phyloP scores from a whole-genome alignment of 495 filamentous ascomycete genomes.

The Xylaria curta region DNA sequence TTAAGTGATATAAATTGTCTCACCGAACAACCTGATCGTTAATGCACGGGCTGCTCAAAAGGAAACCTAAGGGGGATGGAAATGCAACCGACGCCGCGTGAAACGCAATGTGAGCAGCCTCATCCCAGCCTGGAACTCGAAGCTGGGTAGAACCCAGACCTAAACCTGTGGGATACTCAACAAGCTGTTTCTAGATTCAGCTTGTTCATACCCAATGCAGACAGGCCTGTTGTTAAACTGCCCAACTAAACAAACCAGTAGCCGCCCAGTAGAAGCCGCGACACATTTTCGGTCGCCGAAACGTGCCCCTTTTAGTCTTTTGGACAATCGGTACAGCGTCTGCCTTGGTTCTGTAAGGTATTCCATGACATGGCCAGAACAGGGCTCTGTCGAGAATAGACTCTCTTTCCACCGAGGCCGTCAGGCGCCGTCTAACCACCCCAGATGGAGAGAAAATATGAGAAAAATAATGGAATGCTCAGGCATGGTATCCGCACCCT shows the following conservation, averaged over 20 bases:
- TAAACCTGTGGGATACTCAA: background rate
- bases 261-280: background rate
- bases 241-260: background rate
- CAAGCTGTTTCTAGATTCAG: background rate
- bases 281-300: slow-evolving; percentile 6
- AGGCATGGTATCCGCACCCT: background rate
- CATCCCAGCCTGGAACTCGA: slow-evolving; percentile 6
- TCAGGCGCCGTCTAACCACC: background rate
- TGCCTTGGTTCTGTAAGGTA: background rate
- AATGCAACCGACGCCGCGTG: slow-evolving; percentile 1
- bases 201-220: background rate
- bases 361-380: background rate
- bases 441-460: background rate
- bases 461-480: background rate
- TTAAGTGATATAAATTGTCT: background rate
- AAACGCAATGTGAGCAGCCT: slow-evolving; percentile 16
- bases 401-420: background rate
- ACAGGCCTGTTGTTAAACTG: background rate
- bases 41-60: background rate
- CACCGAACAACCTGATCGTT: background rate
- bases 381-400: background rate
- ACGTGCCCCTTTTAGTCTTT: background rate
- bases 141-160: background rate
- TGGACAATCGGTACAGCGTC: background rate
- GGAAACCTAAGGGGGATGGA: background rate